Percentiles rank a stretch among this genome's conserved stretches.
Conservation (phyloP, 305 asterid genomes). For the Rubia peregrina region DNA sequence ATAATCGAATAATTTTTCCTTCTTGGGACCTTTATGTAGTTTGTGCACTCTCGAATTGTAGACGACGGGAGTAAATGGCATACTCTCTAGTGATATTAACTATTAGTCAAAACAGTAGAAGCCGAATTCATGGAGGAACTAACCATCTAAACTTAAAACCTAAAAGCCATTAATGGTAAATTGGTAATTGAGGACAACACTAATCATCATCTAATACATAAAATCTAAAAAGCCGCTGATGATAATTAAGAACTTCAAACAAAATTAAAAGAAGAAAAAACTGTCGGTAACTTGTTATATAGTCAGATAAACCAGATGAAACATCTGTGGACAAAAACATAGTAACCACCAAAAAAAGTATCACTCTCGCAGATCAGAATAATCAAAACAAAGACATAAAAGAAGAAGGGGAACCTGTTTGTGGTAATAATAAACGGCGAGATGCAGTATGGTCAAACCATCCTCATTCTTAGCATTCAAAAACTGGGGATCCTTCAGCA, state of each 20-base stretch:
- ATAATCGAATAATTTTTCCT: neutral
- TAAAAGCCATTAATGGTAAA: too few relatives aligned
- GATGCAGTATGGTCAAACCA: conserved; percentile 7
- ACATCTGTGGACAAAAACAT: neutral
- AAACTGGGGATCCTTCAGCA: conserved; percentile 13
- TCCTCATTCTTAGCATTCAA: conserved; percentile 8
- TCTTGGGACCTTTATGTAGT: neutral
- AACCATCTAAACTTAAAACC: neutral
- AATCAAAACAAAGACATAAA: neutral
- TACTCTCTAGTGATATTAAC: too few relatives aligned
- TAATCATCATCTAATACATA: too few relatives aligned
- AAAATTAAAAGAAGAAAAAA: neutral
- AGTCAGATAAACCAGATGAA: neutral
- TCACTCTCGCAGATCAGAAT: neutral
- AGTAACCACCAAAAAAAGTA: neutral
- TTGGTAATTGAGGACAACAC: too few relatives aligned
- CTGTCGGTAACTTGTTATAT: neutral
- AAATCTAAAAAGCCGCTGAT: too few relatives aligned
- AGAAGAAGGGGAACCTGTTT: neutral
- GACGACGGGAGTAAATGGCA: neutral
- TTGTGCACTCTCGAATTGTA: too few relatives aligned
- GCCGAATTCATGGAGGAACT: neutral
- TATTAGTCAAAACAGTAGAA: too few relatives aligned
- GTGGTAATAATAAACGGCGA: conserved; percentile 1
- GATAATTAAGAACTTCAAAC: too few relatives aligned